Base-by-base conservation (phyloP, 805 yeast genomes). In the Nakazawaea peltata region DNA sequence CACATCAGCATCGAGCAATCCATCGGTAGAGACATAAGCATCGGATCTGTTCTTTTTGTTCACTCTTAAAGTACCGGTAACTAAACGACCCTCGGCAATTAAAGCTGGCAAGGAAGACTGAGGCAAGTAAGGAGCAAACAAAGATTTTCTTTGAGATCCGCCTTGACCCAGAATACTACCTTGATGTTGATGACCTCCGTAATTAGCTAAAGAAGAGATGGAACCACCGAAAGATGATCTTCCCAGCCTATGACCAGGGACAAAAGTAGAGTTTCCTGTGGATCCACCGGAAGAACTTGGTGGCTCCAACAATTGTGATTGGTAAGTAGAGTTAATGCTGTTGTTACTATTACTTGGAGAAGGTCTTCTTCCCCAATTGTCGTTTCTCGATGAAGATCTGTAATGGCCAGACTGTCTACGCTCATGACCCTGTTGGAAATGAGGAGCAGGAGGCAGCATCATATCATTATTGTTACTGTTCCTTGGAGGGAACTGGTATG, bases 21-120 rank as follows among this genome's bases (percentile, higher is more conserved):
- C 96, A 55, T 88, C 97, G 1, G 97, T 90, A 5, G 95, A 77
- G n/a, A 92, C 97, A 60, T 94, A 92, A 0, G 98, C 98, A 60
- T 92, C 97, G 1, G 96, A 86, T 49, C 98, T 71, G 56, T 92
- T 92, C 59, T 92, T 92, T 59, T 87, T 88, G 62, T 92, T 92
- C 29, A 92, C 98, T 45, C 98, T 73, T 48, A 92, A 65, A 19
- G 81, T 81, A 48, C 98, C 98, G 3, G 94, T 80, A 6, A 92
- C 97, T 35, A 92, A 67, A 44, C 87, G 74, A 15, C 97, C 97
- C 44, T 90, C 96, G 43, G 76, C 74, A 30, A 92, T 80, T 41
- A 92, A 65, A 18, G 80, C 94, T 2, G 97, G 97, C 32, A 92
- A 74, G 3, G 94, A 77, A 3, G 87, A 81, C 53, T 92, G 98